These are phyloP conservation scores for Solanum pennellii DNA, from an alignment of 257 asterid genomes.

Conservation along the genomic window DNA sequence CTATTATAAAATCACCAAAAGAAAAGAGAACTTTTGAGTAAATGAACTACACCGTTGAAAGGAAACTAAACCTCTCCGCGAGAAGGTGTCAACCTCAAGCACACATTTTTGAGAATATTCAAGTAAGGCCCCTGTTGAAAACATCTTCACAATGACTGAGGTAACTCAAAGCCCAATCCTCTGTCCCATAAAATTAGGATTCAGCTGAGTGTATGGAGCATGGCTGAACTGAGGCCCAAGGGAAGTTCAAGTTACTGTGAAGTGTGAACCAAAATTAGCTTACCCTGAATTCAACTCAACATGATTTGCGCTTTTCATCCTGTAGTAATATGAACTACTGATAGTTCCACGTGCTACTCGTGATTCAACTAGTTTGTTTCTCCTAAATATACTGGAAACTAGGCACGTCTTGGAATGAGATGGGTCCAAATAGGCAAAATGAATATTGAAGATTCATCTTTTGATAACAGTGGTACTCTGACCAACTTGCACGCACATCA, in stretches of 20 bases:
- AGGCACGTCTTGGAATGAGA: background rate
- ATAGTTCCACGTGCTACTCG: background rate
- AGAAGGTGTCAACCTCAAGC: background rate
- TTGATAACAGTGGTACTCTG: background rate
- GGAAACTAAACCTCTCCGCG: background rate
- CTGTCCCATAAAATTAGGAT: background rate
- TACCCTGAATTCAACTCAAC: background rate
- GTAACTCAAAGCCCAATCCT: background rate
- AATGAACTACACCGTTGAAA: background rate
- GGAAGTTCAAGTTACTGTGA: background rate
- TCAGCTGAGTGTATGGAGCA: background rate
- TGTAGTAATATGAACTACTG: background rate
- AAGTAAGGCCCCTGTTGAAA: background rate
- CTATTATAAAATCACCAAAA: slow-evolving; percentile 2
- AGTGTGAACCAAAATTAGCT: background rate
- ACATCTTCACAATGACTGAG: background rate
- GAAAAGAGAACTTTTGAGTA: background rate
- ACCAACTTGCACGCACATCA: background rate
- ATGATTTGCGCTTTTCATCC: background rate
- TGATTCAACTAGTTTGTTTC: background rate
- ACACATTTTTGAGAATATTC: background rate
- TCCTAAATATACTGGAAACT: background rate
- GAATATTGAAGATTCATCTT: background rate
- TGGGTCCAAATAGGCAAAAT: background rate
- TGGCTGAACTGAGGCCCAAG: background rate